A percentile compares a stretch with the other conserved stretches of the same genome.
Evolutionary conservation across 768 basidiomycete species (phyloP).

Genomic region (Boletus sensibilis): DNA sequence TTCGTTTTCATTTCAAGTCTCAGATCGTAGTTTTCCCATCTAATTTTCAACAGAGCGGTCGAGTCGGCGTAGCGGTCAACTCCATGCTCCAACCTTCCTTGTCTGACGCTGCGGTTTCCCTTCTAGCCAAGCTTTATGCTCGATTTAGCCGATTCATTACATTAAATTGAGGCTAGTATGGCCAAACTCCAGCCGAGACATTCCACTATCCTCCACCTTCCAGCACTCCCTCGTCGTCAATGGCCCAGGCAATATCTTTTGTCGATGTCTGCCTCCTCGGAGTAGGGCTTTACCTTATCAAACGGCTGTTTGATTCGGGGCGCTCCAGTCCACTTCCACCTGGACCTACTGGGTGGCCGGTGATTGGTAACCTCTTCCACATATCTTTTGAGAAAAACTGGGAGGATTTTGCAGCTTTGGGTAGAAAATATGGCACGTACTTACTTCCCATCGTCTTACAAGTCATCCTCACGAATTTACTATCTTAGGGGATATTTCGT

Average conservation of each 20-base stretch:
- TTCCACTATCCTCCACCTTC: neutral
- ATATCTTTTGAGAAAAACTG: constrained; percentile 52
- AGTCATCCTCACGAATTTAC: constrained; percentile 6
- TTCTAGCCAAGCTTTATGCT: neutral
- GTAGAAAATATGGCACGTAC: constrained; percentile 48
- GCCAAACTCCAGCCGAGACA: no score
- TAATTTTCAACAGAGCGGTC: neutral
- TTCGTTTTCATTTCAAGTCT: neutral
- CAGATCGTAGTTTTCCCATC: neutral
- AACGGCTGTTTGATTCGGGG: neutral
- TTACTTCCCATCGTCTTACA: neutral
- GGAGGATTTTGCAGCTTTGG: constrained; percentile 52
- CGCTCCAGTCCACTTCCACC: constrained; percentile 12
- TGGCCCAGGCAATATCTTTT: neutral
- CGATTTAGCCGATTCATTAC: no score
- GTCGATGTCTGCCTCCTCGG: constrained; percentile 18
- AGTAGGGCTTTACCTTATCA: constrained; percentile 10
- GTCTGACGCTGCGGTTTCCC: neutral
- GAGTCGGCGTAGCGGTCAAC: neutral
- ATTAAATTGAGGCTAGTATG: neutral
- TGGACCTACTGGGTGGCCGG: constrained; percentile 31
- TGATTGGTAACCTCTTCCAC: constrained; percentile 54
- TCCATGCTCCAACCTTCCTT: neutral
- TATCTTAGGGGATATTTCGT: constrained; percentile 21
- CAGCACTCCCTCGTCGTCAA: neutral